Evolutionary conservation across 768 basidiomycete genomes (phyloP), one percentile per base, ranked within the genome.

Genomic region (Lentinus tigrinus): DNA sequence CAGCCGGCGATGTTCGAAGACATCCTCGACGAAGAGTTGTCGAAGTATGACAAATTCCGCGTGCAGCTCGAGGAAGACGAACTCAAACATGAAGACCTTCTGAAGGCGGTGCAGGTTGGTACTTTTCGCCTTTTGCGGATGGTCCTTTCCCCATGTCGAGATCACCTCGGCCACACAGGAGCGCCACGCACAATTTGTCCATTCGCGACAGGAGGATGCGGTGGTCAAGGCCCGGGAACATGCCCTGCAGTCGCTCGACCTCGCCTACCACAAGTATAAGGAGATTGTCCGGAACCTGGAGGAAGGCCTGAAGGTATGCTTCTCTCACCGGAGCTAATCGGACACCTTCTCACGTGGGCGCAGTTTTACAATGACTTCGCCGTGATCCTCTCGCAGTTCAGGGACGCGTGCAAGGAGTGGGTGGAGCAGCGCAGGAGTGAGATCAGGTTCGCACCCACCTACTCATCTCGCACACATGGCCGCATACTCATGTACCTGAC

Each of bases 301-400:
- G 39, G 96, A 98, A 69, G 95, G 95, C 5, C 79, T 90, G 65
- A 89, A 92, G 77, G 93, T 89, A 63, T 14, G 74, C 61, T 31
- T 43, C 42, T 51, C 21, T 50, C 13, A 10, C 49, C 16, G 8
- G 17, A 31, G 23, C 6, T 46, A 26, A 9, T 17, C 31, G 26
- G 47, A 5, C 27, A 16, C 27, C 16, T 48, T 24, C 4, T 46
- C 9, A 46, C 21, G 21, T 5, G 21, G 8, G 38, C n/a, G 13
- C 60, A 95, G 90, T 98, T 98, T 68, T 96, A 99, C 70, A 94
- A 93, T 60, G 89, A 92, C 65, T 81, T 98, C 54, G 80, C 84
- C 3, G 81, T 78, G 11, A 83, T 95, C 44, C 70, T 96, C 1
- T 74, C 78, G 6, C 81, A 87, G 59, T 91, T 93, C 76, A 89